Evolutionary conservation across 305 asterid species (phyloP).

Genomic region (Withania somnifera): DNA sequence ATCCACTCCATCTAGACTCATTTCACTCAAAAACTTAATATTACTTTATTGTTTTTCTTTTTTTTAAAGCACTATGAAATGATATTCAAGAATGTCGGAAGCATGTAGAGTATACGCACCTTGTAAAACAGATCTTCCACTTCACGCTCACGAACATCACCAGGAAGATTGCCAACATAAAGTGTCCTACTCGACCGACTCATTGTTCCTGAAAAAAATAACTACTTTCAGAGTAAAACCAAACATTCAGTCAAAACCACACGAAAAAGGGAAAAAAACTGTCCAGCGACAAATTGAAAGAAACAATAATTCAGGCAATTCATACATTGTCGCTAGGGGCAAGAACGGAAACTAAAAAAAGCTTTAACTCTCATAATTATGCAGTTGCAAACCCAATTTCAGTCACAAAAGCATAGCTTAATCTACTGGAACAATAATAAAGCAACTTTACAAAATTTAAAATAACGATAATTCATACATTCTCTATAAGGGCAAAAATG

Average conservation of each 20-base stretch:
- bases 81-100: not conserved
- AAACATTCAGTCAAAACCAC: not conserved
- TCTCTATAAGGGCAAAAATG: too few relatives aligned
- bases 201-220: conserved; percentile 32
- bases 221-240: not conserved
- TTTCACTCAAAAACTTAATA: not conserved
- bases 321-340: not conserved
- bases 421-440: not conserved
- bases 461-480: too few relatives aligned
- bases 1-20: not conserved
- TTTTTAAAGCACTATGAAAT: not conserved
- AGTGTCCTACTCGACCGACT: conserved; percentile 96
- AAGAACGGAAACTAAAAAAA: not conserved
- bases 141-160: conserved; percentile 91
- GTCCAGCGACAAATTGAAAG: too few relatives aligned
- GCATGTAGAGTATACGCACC: conserved; percentile 20
- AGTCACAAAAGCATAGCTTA: not conserved
- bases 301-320: not conserved
- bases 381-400: not conserved
- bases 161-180: conserved; percentile 98
- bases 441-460: too few relatives aligned
- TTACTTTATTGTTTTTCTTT: not conserved
- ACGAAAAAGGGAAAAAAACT: not conserved
- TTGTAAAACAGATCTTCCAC: conserved; percentile 92
- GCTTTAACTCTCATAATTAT: not conserved